A percentile compares a stretch with the other conserved stretches of the same genome.
These are phyloP conservation scores for Termitomyces sp. DNA, from an alignment of 768 basidiomycete genomes.

Conservation along the genomic window DNA sequence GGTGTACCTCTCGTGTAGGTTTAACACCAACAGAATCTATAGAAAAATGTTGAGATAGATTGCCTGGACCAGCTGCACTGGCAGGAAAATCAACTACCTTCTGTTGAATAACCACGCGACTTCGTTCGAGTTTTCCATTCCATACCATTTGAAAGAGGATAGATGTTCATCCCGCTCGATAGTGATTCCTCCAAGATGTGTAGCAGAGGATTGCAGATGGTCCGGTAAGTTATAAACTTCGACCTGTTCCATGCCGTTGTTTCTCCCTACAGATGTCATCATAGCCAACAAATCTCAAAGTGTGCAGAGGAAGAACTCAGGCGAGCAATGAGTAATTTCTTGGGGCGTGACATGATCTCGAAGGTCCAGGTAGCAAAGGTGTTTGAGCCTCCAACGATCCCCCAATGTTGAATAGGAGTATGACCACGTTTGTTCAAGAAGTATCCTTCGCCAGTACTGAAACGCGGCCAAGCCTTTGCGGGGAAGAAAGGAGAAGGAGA, in stretches of 20 bases:
- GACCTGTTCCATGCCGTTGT: conserved; percentile 29
- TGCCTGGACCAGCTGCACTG: not conserved
- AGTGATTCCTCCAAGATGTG: conserved; percentile 25
- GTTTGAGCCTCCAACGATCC: conserved; percentile 17
- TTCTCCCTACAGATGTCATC: conserved; percentile 30
- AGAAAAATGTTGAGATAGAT: not conserved
- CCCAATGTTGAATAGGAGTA: conserved; percentile 24
- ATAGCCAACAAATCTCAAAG: conserved; percentile 32
- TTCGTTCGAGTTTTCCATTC: conserved; percentile 24
- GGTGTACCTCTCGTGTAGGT: not conserved
- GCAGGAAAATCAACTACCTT: conserved; percentile 22
- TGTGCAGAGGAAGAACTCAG: conserved; percentile 26
- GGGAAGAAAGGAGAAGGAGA: conserved; percentile 38
- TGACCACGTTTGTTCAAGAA: conserved; percentile 13
- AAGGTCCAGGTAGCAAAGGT: conserved; percentile 43
- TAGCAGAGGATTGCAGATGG: conserved; percentile 23
- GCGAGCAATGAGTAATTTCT: conserved; percentile 42
- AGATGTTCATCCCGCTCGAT: conserved; percentile 34
- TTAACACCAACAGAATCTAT: conserved; percentile 40
- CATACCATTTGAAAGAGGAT: conserved; percentile 48
- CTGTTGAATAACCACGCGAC: conserved; percentile 47
- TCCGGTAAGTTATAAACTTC: conserved; percentile 45
- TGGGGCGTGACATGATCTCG: conserved; percentile 23
- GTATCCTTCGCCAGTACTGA: conserved; percentile 29
- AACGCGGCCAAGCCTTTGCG: conserved; percentile 41